A percentile compares a stretch with the other conserved stretches of the same genome.
Conservation (phyloP, 306 rosid species). For the Morella rubra region DNA sequence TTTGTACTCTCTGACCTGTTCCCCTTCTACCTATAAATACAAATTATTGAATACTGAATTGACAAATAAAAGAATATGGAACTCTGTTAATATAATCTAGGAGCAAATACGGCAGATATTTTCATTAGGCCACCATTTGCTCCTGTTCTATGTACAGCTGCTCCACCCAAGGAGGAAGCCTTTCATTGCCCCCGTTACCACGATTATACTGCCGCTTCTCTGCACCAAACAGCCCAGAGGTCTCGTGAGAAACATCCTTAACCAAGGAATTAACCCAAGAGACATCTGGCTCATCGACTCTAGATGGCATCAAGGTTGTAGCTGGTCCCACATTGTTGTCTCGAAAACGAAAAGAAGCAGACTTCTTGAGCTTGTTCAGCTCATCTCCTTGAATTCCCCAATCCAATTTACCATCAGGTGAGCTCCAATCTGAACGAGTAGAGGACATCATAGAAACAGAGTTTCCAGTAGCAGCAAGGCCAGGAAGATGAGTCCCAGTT, state of each 20-base stretch:
- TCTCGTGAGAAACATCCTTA: conserved; percentile 69
- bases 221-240: conserved; percentile 36
- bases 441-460: conserved; percentile 60
- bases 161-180: conserved; percentile 85
- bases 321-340: conserved; percentile 40
- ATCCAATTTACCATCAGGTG: conserved; percentile 78
- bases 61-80: conserved; percentile 43
- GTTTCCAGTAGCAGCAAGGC: conserved; percentile 53
- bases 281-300: conserved; percentile 77
- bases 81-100: conserved; percentile 50
- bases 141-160: conserved; percentile 90
- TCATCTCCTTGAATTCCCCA: conserved; percentile 94
- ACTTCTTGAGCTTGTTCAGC: conserved; percentile 82
- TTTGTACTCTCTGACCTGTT: conserved; percentile 30
- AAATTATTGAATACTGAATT: conserved; percentile 35
- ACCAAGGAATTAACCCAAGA: conserved; percentile 94
- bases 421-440: conserved; percentile 71
- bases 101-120: conserved; percentile 32
- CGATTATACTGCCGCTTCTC: conserved; percentile 56
- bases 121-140: conserved; percentile 80
- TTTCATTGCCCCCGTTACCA: conserved; percentile 53
- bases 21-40: conserved; percentile 31
- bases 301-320: conserved; percentile 27
- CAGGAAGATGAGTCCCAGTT: conserved; percentile 44
- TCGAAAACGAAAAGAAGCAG: conserved; percentile 90